These are phyloP conservation scores for Euryodendron excelsum DNA, from an alignment of 148 eudicot species.

Conservation along the genomic window DNA sequence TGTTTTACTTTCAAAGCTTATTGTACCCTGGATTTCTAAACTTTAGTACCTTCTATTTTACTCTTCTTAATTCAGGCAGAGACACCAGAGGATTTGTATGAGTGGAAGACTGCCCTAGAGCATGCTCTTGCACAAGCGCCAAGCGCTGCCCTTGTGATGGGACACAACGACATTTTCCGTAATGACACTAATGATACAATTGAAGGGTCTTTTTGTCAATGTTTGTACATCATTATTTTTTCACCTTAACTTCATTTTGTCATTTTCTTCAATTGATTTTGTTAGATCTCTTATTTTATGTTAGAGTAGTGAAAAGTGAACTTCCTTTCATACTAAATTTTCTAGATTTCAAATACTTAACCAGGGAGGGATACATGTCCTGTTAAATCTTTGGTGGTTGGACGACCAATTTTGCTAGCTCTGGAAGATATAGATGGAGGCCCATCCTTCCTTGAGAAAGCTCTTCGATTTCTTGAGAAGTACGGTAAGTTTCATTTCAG, in stretches of 20 bases:
- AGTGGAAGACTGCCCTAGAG: slow-evolving; percentile 97
- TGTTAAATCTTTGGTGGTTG: slow-evolving; percentile 94
- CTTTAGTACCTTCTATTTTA: not conserved
- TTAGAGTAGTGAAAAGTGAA: not conserved
- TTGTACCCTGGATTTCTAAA: not conserved
- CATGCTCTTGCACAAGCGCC: slow-evolving; percentile 98
- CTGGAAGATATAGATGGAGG: slow-evolving; percentile 99
- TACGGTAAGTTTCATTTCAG: slow-evolving; percentile 48
- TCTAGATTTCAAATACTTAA: slow-evolving; percentile 4
- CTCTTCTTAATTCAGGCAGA: slow-evolving; percentile 61
- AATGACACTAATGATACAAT: slow-evolving; percentile 67
- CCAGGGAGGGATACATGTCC: slow-evolving; percentile 95
- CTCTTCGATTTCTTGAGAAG: slow-evolving; percentile 89
- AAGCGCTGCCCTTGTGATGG: slow-evolving; percentile 98
- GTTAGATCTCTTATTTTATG: not conserved
- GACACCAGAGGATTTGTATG: slow-evolving; percentile 87
- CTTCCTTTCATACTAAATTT: slow-evolving; percentile 5
- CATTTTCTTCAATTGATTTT: slow-evolving; percentile 7
- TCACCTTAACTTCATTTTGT: slow-evolving; percentile 5
- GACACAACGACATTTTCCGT: slow-evolving; percentile 91
- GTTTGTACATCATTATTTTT: slow-evolving; percentile 39
- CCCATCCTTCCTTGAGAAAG: slow-evolving; percentile 99
- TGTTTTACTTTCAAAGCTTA: not conserved
- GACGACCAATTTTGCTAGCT: slow-evolving; percentile 94
- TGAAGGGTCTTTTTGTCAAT: slow-evolving; percentile 88